Evolutionary conservation across 2,329 filamentous ascomycete species (phyloP).

Genomic region (Fusarium newnesense): DNA sequence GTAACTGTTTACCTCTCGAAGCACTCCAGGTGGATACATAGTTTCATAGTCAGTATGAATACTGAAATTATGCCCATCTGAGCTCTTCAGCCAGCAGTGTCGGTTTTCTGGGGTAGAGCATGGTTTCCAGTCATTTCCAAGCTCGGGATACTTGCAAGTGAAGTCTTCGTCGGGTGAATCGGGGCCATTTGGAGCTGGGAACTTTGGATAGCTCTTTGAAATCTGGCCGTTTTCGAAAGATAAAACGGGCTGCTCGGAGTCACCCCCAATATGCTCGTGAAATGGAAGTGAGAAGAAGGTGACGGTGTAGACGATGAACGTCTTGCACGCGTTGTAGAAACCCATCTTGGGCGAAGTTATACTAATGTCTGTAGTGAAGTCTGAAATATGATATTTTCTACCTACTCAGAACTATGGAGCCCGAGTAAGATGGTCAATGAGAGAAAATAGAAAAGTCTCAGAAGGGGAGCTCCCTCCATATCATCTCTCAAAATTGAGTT

Average conservation of each 20-base stretch:
- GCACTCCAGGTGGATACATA: neutral
- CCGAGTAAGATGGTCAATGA: neutral
- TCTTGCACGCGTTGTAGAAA: neutral
- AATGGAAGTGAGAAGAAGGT: neutral
- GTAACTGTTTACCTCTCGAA: neutral
- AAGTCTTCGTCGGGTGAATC: neutral
- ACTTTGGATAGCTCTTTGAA: neutral
- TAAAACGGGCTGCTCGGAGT: neutral
- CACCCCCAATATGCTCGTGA: neutral
- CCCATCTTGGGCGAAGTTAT: neutral
- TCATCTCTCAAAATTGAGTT: neutral
- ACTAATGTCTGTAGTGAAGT: neutral
- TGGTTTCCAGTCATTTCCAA: slow-evolving; percentile 3
- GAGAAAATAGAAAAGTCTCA: neutral
- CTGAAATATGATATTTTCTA: neutral
- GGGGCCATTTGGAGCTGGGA: slow-evolving; percentile 6
- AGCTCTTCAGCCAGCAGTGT: slow-evolving; percentile 3
- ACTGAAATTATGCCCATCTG: neutral
- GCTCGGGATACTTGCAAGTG: neutral
- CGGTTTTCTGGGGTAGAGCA: neutral
- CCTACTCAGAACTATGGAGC: neutral
- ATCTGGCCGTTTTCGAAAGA: neutral
- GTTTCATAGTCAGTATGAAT: slow-evolving; percentile 12
- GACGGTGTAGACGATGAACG: neutral
- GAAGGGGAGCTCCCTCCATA: neutral